phyloP scores from a whole-genome alignment of 768 basidiomycete genomes.

The Candolleomyces aberdarensis region DNA sequence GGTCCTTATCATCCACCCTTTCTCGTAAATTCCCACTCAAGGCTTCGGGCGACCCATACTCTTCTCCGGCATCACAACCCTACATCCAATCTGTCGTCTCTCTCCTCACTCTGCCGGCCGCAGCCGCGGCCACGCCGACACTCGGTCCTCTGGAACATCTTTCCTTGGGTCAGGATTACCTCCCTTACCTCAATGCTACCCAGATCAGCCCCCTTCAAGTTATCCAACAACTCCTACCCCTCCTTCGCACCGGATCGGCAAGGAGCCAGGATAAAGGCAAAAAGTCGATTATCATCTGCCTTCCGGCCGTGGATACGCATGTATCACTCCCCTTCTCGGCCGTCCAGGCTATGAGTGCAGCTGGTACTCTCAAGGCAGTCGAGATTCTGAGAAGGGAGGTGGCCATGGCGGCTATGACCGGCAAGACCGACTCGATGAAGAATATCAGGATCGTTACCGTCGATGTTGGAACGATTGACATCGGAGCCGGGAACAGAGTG shows the following conservation, averaged over 20 bases:
- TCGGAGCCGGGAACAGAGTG: conserved; percentile 21
- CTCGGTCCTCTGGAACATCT: conserved; percentile 71
- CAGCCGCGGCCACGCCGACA: conserved; percentile 36
- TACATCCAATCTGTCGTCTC: conserved; percentile 80
- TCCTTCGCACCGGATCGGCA: conserved; percentile 66
- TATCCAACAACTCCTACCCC: conserved; percentile 72
- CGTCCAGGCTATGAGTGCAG: conserved; percentile 74
- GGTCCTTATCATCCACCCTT: conserved; percentile 76
- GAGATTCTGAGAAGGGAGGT: conserved; percentile 78
- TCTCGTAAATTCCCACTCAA: conserved; percentile 81
- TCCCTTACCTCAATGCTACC: conserved; percentile 69
- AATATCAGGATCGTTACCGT: conserved; percentile 68
- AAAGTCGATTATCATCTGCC: conserved; percentile 68
- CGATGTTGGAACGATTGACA: conserved; percentile 65
- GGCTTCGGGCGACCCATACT: conserved; percentile 77
- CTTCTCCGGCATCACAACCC: conserved; percentile 58
- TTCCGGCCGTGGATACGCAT: conserved; percentile 69
- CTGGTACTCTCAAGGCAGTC: conserved; percentile 64
- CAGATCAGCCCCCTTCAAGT: conserved; percentile 77
- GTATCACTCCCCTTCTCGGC: conserved; percentile 71
- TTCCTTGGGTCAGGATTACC: conserved; percentile 57
- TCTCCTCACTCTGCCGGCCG: conserved; percentile 54
- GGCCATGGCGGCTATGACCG: conserved; percentile 50
- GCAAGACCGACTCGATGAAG: conserved; percentile 55
- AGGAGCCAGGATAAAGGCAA: conserved; percentile 49